Evolutionary conservation across 2,329 filamentous ascomycete species (phyloP).

Genomic region (Xylaria sp.): DNA sequence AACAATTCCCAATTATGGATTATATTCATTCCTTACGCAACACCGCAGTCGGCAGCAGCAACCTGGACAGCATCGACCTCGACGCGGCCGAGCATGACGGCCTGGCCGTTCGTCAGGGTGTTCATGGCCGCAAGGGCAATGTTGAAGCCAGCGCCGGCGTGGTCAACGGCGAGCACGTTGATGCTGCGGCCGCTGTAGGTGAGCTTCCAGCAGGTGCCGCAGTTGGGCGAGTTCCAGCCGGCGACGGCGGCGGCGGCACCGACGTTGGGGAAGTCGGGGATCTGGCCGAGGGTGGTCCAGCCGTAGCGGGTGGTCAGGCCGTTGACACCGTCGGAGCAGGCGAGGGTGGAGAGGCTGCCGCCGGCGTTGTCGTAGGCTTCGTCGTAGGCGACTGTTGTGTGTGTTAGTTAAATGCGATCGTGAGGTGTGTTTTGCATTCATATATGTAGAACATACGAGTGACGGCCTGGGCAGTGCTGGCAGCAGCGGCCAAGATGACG

Average conservation of each 20-base stretch:
- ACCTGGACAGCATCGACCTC: constrained; percentile 46
- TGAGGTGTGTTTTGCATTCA: not conserved
- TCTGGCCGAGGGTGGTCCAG: constrained; percentile 50
- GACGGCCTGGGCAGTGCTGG: constrained; percentile 26
- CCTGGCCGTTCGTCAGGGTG: constrained; percentile 48
- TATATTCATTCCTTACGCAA: constrained; percentile 11
- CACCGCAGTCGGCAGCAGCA: constrained; percentile 39
- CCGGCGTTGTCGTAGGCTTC: constrained; percentile 58
- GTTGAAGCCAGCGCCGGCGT: constrained; percentile 47
- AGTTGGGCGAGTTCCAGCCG: constrained; percentile 52
- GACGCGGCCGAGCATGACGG: constrained; percentile 45
- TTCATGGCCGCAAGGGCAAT: constrained; percentile 53
- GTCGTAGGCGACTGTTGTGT: constrained; percentile 60
- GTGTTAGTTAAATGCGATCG: constrained; percentile 13
- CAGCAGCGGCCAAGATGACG: constrained; percentile 28
- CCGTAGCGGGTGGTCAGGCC: constrained; percentile 59
- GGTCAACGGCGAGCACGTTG: constrained; percentile 53
- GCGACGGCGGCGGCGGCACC: constrained; percentile 48
- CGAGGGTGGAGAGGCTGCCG: constrained; percentile 51
- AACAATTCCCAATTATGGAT: not conserved
- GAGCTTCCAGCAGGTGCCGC: constrained; percentile 56
- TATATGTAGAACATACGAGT: constrained; percentile 20
- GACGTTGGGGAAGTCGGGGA: constrained; percentile 50
- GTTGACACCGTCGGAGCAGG: constrained; percentile 64
- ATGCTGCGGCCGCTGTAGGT: constrained; percentile 47